Percentiles rank a stretch among this genome's conserved stretches.
Evolutionary conservation across 345 rosid species (phyloP).

Genomic region (Salix dunnii): DNA sequence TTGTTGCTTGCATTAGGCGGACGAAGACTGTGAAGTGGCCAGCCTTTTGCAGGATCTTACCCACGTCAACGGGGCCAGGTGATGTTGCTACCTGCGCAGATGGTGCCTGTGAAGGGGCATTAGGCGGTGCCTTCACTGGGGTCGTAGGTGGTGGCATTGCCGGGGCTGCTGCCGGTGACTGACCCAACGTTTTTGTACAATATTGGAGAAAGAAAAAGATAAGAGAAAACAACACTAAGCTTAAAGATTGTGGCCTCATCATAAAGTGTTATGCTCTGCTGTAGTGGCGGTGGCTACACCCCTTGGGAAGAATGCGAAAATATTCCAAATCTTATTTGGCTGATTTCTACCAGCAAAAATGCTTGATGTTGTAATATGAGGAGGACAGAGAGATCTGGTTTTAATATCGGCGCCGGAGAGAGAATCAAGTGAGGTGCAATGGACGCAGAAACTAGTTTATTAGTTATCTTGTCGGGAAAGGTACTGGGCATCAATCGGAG

Average conservation of each 20-base stretch:
- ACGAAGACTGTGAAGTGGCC: slow-evolving; percentile 22
- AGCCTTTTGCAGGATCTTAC: slow-evolving; percentile 21
- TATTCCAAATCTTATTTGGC: not conserved
- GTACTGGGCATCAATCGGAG: slow-evolving; percentile 3
- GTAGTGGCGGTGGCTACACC: not conserved
- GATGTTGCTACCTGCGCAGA: slow-evolving; percentile 7
- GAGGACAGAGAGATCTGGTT: slow-evolving; percentile 13
- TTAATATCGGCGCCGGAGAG: not conserved
- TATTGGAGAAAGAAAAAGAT: slow-evolving; percentile 12
- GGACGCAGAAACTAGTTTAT: not conserved
- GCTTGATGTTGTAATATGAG: slow-evolving; percentile 6
- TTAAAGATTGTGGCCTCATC: not conserved
- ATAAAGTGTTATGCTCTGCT: not conserved
- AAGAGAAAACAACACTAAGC: not conserved
- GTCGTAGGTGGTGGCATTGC: slow-evolving; percentile 9
- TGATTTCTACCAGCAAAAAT: not conserved
- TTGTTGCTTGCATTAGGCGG: slow-evolving; percentile 22
- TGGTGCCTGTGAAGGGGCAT: slow-evolving; percentile 6
- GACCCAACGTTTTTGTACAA: not conserved
- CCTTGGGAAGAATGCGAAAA: not conserved
- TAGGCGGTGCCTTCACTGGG: slow-evolving; percentile 21
- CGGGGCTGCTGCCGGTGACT: slow-evolving; percentile 1
- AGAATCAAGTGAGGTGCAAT: slow-evolving; percentile 14
- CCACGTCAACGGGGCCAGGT: slow-evolving; percentile 18
- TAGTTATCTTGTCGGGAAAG: not conserved